Evolutionary conservation across 2,329 filamentous ascomycete genomes (phyloP), one percentile per base, ranked within the genome.

Genomic region (Didymella glomerata): DNA sequence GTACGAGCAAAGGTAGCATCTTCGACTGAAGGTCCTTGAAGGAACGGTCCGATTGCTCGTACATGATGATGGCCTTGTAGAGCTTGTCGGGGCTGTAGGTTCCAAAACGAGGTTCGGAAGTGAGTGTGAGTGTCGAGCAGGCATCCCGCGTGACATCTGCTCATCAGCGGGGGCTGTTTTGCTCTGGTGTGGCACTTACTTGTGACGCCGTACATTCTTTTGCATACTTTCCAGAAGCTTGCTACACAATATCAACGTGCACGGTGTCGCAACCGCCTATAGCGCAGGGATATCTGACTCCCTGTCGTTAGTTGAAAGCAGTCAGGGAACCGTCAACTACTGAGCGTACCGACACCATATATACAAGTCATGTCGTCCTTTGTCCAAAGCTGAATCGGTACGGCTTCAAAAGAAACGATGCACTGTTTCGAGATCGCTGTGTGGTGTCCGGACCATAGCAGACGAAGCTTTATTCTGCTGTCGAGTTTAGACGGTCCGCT

Each of bases 1-100:
- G 50, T 3, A 45, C 44, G n/a, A 53, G 36, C 13, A 54, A 24
- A 2, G 49, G 38, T 4, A 50, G 20, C 40, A 45, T 41, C 30
- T 41, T 54, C 2, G 56, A 42, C 38, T 46, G 45, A 4, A 38
- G 28, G 6, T 46, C 30, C 46, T 36, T 25, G 40, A 54, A 46
- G 2, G 38, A 18, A 2, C 32, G 30, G 16, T 49, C 32, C 11
- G 49, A 58, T 10, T 42, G 36, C 20, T 58, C 56, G 25, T 40
- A 54, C 56, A 58, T 54, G 16, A 32, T 14, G 36, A 46, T 46
- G 14, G 40, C 50, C 20, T 40, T 34, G 45, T 49, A 36, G 11
- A 40, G 34, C 18, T 46, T 32, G 40, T 50, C 46, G 2, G n/a
- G 8, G 8, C 20, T 8, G 20, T 18, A 1, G 3, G 20, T 3